Conservation (phyloP, 148 eudicot species). For the Arctostaphylos glauca region DNA sequence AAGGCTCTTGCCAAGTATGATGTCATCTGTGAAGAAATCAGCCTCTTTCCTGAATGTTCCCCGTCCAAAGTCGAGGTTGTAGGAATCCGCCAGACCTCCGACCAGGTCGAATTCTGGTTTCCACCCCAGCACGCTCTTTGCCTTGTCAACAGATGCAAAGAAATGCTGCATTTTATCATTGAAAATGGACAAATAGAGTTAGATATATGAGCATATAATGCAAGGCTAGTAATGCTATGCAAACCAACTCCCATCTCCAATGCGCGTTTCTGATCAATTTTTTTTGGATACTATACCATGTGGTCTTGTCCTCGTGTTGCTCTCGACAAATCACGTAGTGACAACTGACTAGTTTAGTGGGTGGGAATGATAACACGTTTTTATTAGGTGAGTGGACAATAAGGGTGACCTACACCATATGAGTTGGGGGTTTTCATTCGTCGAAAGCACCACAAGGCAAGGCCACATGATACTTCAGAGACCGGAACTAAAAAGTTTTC, state of each 20-base stretch:
- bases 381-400: no score
- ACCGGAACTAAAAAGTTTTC: no score
- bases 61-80: slow-evolving; percentile 88
- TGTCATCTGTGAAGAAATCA: slow-evolving; percentile 91
- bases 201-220: no score
- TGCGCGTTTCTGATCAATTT: not conserved
- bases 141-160: slow-evolving; percentile 92
- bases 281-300: no score
- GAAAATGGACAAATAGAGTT: not conserved
- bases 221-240: not conserved
- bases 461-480: no score
- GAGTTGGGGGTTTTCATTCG: no score
- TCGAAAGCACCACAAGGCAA: no score
- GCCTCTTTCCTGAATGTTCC: slow-evolving; percentile 93
- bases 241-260: not conserved
- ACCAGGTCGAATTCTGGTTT: slow-evolving; percentile 76
- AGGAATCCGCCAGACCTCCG: slow-evolving; percentile 84
- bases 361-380: no score
- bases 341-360: no score
- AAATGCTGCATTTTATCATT: slow-evolving; percentile 64
- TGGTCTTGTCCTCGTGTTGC: no score
- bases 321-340: no score
- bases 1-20: slow-evolving; percentile 78
- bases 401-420: no score
- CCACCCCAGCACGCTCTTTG: slow-evolving; percentile 77